A percentile compares a stretch with the other conserved stretches of the same genome.
phyloP scores from a whole-genome alignment of 2,329 filamentous ascomycete species.

The Penicillium nordicum region DNA sequence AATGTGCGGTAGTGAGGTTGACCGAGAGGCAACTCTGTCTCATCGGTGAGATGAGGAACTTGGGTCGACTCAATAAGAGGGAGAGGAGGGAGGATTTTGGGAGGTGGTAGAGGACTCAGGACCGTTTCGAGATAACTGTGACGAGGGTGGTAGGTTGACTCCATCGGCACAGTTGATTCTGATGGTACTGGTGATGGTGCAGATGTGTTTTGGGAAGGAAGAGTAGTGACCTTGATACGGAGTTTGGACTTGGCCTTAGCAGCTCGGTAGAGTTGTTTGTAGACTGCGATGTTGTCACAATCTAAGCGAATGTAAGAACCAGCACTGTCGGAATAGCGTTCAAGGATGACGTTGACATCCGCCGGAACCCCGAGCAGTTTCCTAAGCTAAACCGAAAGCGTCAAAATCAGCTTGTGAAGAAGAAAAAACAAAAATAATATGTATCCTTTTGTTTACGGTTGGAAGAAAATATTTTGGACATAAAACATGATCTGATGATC shows the following conservation, averaged over 20 bases:
- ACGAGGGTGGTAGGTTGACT: slow-evolving; percentile 23
- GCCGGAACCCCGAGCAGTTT: slow-evolving; percentile 62
- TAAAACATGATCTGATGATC: slow-evolving; percentile 7
- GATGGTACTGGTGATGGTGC: slow-evolving; percentile 10
- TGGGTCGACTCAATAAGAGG: slow-evolving; percentile 7
- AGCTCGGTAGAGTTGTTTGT: slow-evolving; percentile 94
- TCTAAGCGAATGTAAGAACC: slow-evolving; percentile 77
- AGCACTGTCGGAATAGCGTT: slow-evolving; percentile 94
- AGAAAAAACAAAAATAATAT: slow-evolving; percentile 3
- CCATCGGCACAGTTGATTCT: slow-evolving; percentile 10
- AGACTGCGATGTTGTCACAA: slow-evolving; percentile 72
- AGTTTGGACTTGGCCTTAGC: slow-evolving; percentile 98
- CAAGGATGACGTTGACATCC: slow-evolving; percentile 65
- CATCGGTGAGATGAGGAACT: background rate
- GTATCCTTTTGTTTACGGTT: background rate
- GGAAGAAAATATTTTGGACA: background rate
- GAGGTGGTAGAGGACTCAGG: slow-evolving; percentile 27
- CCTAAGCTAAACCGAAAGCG: slow-evolving; percentile 58
- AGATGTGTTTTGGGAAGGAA: slow-evolving; percentile 48
- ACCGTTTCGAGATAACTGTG: slow-evolving; percentile 45
- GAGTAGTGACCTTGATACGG: slow-evolving; percentile 69
- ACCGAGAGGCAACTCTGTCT: slow-evolving; percentile 6
- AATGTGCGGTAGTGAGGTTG: slow-evolving; percentile 29
- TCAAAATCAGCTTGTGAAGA: slow-evolving; percentile 12
- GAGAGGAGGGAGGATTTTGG: slow-evolving; percentile 6